Evolutionary conservation across 371 early-diverging fungal genomes (phyloP), one percentile per base, ranked within the genome.

Genomic region (Mucor velutinosus): DNA sequence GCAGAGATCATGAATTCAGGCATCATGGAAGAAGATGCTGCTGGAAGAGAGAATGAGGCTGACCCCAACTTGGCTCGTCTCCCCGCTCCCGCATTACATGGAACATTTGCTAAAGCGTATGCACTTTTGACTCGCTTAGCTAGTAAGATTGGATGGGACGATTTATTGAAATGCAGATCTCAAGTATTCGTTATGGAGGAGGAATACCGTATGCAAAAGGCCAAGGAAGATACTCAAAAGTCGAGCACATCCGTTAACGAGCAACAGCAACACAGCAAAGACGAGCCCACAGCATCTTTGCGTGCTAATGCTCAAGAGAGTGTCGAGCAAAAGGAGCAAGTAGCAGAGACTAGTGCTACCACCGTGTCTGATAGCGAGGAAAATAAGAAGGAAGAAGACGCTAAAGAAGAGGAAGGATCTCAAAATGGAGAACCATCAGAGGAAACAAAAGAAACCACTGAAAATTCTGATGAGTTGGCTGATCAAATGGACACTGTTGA

Each of bases 111-210:
- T 23, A 87, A 86, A 47, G 98, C 97, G 0, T 98, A 98, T 74
- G 72, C 81, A 32, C 79, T 95, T 19, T 79, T 98, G 66, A 91
- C 95, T 12, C 77, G 79, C 27, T 83, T 98, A 23, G 94, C 91
- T 17, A 82, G 87, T 47, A 87, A 89, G 37, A 89, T 94, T 64
- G 98, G 98, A 12, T 98, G 98, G 98, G 97, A 98, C 66, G 96
- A 96, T 69, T 80, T 98, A 49, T 83, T 98, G 53, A 84, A 86
- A 63, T 90, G 89, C 60, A 86, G 98, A 45, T 93, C 95, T 14
- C 72, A 82, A 51, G 95, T 93, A 15, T 98, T 98, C 81, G 97
- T 98, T 10, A 98, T 98, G 98, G 98, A 98, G 65, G 98, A 97
- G 67, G 98, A 98, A 77, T 98, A 98, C 71, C 80, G 95, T 30